Percentiles rank a stretch among this genome's conserved stretches.
Conservation (phyloP, 495 filamentous ascomycete species). For the Penicillium desertorum region DNA sequence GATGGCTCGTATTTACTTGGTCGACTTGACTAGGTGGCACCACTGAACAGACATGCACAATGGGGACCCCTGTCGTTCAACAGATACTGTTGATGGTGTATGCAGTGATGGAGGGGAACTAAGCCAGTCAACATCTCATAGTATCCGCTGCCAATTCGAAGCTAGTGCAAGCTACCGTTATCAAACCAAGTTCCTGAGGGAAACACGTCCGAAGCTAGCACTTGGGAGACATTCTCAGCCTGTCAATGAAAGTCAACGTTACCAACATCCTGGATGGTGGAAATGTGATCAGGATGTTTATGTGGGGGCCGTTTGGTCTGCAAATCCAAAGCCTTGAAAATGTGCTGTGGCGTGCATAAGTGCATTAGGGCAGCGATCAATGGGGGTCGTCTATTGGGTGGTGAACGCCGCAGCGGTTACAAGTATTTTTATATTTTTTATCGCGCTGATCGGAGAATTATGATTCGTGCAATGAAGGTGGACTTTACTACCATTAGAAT, state of each 20-base stretch:
- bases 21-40: neutral
- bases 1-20: neutral
- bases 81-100: neutral
- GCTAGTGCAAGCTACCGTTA: neutral
- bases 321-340: neutral
- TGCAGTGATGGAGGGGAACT: neutral
- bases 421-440: constrained; percentile 19
- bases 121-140: constrained; percentile 3
- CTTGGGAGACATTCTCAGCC: constrained; percentile 8
- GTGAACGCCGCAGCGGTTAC: constrained; percentile 40
- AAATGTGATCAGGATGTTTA: constrained; percentile 7
- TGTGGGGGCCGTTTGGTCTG: constrained; percentile 6
- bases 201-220: constrained; percentile 5
- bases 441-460: constrained; percentile 7
- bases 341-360: constrained; percentile 30
- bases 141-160: constrained; percentile 5
- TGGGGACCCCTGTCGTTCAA: neutral
- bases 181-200: neutral
- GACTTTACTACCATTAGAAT: constrained; percentile 31
- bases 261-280: constrained; percentile 16
- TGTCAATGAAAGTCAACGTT: constrained; percentile 11
- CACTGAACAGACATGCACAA: neutral
- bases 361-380: constrained; percentile 2
- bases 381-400: constrained; percentile 20
- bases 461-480: constrained; percentile 16